These are phyloP conservation scores for Coemansia sp. DNA, from an alignment of 192 early-diverging fungal species.

Conservation along the genomic window DNA sequence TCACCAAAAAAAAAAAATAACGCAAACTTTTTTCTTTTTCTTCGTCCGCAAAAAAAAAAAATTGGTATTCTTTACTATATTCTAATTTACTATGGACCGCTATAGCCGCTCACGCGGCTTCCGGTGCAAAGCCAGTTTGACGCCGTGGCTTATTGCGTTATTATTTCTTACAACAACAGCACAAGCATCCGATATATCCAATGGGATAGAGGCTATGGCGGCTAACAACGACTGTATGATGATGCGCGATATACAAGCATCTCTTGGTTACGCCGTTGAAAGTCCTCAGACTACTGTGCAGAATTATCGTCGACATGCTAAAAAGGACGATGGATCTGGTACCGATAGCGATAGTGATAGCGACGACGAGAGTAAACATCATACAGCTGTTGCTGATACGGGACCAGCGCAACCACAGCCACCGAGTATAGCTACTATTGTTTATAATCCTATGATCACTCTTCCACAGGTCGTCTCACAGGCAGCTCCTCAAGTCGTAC, in stretches of 20 bases:
- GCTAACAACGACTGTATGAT: background rate
- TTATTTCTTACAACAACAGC: background rate
- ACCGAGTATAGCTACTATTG: background rate
- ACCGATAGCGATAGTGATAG: slow-evolving; percentile 27
- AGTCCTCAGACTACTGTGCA: background rate
- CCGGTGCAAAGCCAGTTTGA: slow-evolving; percentile 9
- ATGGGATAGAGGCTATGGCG: background rate
- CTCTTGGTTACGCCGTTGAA: background rate
- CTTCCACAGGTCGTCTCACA: background rate
- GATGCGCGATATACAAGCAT: background rate
- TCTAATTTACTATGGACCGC: no score
- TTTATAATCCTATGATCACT: background rate
- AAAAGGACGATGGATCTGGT: slow-evolving; percentile 2
- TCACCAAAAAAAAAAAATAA: no score
- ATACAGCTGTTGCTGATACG: background rate
- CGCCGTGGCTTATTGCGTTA: slow-evolving; percentile 18
- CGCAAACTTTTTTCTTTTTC: no score
- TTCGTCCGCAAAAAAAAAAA: no score
- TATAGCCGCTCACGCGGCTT: background rate
- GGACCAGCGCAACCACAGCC: background rate
- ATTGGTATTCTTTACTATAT: no score
- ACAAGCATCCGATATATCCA: background rate
- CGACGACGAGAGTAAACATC: slow-evolving; percentile 7
- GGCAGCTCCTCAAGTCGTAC: no score
- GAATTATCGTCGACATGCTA: background rate